Base-by-base conservation (phyloP, 1,284 basidiomycete genomes). In the Puccinia sorghi region DNA sequence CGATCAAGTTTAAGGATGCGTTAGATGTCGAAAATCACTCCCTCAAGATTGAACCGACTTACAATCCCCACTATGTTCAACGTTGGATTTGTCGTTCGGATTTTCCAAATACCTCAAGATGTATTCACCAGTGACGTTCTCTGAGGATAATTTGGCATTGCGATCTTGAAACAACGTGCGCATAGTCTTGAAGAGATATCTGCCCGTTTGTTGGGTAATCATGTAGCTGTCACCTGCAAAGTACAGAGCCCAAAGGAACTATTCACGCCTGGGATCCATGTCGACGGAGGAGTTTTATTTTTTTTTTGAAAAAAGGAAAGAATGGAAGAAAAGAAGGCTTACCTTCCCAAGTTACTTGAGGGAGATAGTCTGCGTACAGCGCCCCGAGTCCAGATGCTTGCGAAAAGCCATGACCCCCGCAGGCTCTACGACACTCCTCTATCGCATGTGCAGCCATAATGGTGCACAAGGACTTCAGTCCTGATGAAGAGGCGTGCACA, bases 131-230 rank as follows among this genome's bases (percentile, higher is more conserved):
- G 74, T 67, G n/a, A 76, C 64, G 32, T 82, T 80, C 75, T 79
- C 81, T 2, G 72, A 63, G 20, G 72, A 75, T 32, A 75, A 25
- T 32, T 75, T 64, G 15, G 72, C 72, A 66, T 75, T 64, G 39
- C 59, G 72, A 72, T 81, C 79, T 70, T 79, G 80, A 80, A 83
- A 82, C 79, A 84, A 72, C 41, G 80, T 80, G 32, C 83, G 83
- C 83, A 83, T 83, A 15, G 81, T 82, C 80, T 85, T 85, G 82
- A 85, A 83, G 9, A 86, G 82, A 81, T 85, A 84, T n/a, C 85
- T 83, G 11, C 82, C 83, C 67, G 82, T 81, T 80, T 86, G 85
- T 81, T 85, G 85, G 48, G 84, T 82, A n/a, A 85, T 82, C 83
- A 85, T 85, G 82, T 84, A 85, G 66, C 82, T 83, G 77, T 82